Base-by-base conservation (phyloP, 2,329 filamentous ascomycete species). In the Pseudogymnoascus sp. region DNA sequence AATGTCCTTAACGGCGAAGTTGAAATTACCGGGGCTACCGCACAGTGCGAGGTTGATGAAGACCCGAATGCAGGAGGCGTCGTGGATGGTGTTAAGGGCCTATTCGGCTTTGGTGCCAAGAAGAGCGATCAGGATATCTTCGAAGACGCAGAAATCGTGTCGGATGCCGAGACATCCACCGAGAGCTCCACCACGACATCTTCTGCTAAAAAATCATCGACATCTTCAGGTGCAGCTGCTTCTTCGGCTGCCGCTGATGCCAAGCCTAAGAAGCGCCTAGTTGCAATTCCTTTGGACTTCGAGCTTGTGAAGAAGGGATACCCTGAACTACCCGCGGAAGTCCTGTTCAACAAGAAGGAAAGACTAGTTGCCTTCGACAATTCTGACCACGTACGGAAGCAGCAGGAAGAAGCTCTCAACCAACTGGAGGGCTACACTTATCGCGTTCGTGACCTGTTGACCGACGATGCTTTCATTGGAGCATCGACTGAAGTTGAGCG, bases 391-490 rank as follows among this genome's bases (percentile, higher is more conserved):
- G 85, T 89, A 28, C 89, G 93, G 61, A 78, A 86, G 37, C 80
- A 86, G 65, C 86, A 93, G 34, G 93, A 97, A 74, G 93, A 97
- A 75, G 86, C 90, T 0, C 80, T 97, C 64, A 99, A 98, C 77
- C 89, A 90, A 68, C 85, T 99, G n/a, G 95, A 99, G 77, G 88
- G 84, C 11, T 98, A 90, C 76, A 96, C 93, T 13, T 99, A 99
- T 81, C 89, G 87, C 72, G 85, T 90, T 28, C 88, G 92, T 25
- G 92, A 97, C 75, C 82, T 96, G 51, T 81, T 97, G 1, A 88
- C 91, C 45, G 88, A 89, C 66, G 86, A 90, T 60, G 81, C 82
- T 0, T 98, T 97, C 74, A 79, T 89, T 62, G 81, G 82, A 11
- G 85, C 83, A 3, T 90, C 92, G 34, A 93, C 89, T 8, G 79